phyloP scores from a whole-genome alignment of 1,284 basidiomycete genomes.

The Uromyces viciae-fabae region DNA sequence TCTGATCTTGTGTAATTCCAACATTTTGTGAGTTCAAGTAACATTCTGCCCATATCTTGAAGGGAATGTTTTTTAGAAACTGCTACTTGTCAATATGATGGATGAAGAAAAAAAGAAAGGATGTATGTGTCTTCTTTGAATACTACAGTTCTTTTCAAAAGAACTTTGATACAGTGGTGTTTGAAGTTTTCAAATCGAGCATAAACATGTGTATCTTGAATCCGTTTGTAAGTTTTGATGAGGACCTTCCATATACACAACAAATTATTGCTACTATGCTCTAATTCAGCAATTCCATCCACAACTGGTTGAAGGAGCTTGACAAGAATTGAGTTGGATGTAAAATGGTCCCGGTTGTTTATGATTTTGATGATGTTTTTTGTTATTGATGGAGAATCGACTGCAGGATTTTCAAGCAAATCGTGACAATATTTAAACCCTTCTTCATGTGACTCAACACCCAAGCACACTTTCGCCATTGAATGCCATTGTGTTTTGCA shows the following conservation, averaged over 20 bases:
- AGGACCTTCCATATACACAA: not conserved
- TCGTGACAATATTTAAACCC: constrained; percentile 10
- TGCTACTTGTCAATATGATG: not conserved
- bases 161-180: not conserved
- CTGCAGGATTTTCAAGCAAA: not conserved
- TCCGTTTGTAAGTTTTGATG: not conserved
- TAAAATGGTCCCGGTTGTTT: constrained; percentile 8
- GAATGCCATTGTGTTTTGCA: not conserved
- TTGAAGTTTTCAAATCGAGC: not conserved
- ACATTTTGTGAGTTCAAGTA: not conserved
- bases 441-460: not conserved
- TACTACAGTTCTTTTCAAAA: not conserved
- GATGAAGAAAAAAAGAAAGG: constrained; percentile 14
- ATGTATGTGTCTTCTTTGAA: constrained; percentile 12
- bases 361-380: not conserved
- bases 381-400: not conserved
- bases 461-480: not conserved
- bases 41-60: not conserved
- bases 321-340: not conserved
- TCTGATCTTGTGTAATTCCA: not conserved
- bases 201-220: not conserved
- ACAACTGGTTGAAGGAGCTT: constrained; percentile 3
- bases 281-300: not conserved
- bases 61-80: not conserved
- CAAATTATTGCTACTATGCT: not conserved